Base-by-base conservation (phyloP, 169 alveolate genomes). In the Plasmodium knowlesi region DNA sequence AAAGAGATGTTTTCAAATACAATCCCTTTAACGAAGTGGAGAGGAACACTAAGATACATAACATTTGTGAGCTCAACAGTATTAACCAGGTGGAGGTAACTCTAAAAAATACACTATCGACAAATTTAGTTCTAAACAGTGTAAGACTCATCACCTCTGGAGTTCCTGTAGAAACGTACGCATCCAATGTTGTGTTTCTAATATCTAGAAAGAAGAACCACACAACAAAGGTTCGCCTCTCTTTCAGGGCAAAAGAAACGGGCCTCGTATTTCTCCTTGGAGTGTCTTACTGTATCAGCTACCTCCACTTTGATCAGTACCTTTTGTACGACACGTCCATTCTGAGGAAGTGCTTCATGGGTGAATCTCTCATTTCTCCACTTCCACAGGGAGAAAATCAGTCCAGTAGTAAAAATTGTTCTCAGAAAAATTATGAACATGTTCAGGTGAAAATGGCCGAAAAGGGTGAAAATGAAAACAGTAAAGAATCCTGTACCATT, bases 181-280 rank as follows among this genome's bases (percentile, higher is more conserved):
- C 95, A 34, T 70, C 81, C 14, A 82, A 90, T 39, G 82, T 91
- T 22, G 82, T 91, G 5, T 50, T 91, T 46, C 61, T 91, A n/a
- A 53, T 73, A 37, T 25, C 95, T 1, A 91, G 82, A 57, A 82
- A 67, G 83, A 91, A 91, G 41, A 91, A 91, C 9, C 50, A 82
- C n/a, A n/a, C 28, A 1, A 91, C 91, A 5, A 91, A 82, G 53
- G 78, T 82, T 9, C 76, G 57, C 8, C 46, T 91, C 34, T 70
- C 92, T 4, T 91, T 91, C 84, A 91, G 83, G 12, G 86, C 95
- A 2, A 91, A 91, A 91, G 85, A 80, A 32, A 71, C 95, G 0
- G 95, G 95, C 4, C 46, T 91, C 9, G 16, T 91, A n/a, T 82
- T 71, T 50, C 22, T 81, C 6, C 71, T 91, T 22, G 95, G 95